Base-by-base conservation (phyloP, 306 rosid species). In the Alnus glutinosa region DNA sequence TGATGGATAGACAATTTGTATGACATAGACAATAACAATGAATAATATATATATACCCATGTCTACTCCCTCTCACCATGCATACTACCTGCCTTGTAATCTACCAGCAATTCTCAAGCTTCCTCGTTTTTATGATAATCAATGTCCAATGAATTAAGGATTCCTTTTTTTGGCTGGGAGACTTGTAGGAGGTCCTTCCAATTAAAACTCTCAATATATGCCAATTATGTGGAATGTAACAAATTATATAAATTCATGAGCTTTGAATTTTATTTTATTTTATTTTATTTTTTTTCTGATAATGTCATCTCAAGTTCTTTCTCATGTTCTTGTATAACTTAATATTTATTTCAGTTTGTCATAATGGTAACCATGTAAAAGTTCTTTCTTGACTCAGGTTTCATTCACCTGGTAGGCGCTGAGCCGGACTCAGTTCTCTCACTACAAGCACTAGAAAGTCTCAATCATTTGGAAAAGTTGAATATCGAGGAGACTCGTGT, bases 401-500 rank as follows among this genome's bases (percentile, higher is more conserved):
- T 85, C 77, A 77, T 85, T 78, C 82, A 78, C 70, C 89, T 51
- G 62, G 78, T 50, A 13, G 75, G 54, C 68, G 49, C 70, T n/a
- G 82, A 88, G 73, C 66, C 12, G 64, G 82, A 63, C 19, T 58
- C 78, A 2, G 15, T 78, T 54, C 86, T 82, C 36, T 87, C 98
- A 36, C 81, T 93, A 68, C 76, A 78, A 44, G 84, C 80, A 55
- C 82, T 93, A 57, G 86, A 83, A 76, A 77, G 72, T 79, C 98
- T 93, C 77, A 81, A 63, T 63, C 84, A 80, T 74, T 83, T 93
- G 84, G 85, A 87, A 83, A 86, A 77, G 85, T 83, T 94, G 87
- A 86, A 91, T 84, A 80, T 94, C 89, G 95, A 87, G 86, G 74
- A 79, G 59, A 92, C 97, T 3, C 84, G 51, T 78, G 85, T 92